Conservation (phyloP, 208 protist genomes). For the Balamuthia mandrillaris region DNA sequence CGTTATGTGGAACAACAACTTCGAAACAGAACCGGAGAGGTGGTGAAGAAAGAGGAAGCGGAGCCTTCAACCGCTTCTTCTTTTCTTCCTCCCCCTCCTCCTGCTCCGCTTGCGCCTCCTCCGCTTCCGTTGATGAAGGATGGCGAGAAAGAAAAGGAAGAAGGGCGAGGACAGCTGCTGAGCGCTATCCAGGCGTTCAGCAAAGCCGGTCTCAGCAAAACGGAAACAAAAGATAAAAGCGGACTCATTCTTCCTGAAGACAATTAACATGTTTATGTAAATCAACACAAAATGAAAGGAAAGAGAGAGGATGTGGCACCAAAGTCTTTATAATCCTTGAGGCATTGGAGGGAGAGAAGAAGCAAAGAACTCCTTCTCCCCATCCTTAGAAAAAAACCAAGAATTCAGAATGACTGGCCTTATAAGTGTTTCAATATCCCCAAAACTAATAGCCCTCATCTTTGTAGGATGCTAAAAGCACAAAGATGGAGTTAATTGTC, state of each 20-base stretch:
- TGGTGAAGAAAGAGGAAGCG: not conserved
- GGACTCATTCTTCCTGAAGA: not conserved
- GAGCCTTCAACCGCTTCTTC: not conserved
- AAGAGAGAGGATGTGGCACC: too few species aligned
- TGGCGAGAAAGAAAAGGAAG: not conserved
- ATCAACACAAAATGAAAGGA: too few species aligned
- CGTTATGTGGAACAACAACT: not conserved
- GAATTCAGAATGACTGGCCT: too few species aligned
- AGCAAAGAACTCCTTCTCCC: too few species aligned
- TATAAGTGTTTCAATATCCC: too few species aligned
- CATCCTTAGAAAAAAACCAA: too few species aligned
- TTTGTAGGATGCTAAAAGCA: too few species aligned
- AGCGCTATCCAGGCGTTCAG: not conserved
- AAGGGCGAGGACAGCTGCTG: not conserved
- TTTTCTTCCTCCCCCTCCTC: not conserved
- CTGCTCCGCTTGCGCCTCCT: not conserved
- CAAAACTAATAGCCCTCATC: too few species aligned
- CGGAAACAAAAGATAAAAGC: constrained; percentile 7
- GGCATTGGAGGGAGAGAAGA: too few species aligned
- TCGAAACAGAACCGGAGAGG: not conserved
- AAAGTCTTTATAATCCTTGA: too few species aligned
- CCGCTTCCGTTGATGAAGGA: not conserved
- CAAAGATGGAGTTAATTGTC: too few species aligned
- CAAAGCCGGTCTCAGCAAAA: not conserved
- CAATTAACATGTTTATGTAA: too few species aligned